Evolutionary conservation across 331 rosid genomes (phyloP), one percentile per base, ranked within the genome.

Genomic region (Ulmus americana): DNA sequence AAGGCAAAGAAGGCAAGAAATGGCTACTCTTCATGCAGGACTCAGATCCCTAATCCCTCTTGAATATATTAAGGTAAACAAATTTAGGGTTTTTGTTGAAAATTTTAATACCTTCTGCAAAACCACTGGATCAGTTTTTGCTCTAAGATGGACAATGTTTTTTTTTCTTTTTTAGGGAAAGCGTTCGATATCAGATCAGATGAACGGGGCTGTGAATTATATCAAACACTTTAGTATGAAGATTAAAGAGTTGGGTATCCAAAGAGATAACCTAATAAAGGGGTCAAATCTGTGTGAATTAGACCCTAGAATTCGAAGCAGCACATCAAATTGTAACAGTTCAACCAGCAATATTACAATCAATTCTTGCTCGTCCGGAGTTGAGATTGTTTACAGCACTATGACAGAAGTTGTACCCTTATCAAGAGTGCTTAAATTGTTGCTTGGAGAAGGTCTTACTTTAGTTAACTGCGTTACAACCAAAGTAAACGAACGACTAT

Each of bases 1-100:
- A 73, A 85, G 75, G 74, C 79, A 81, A 76, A 75, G 95, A 70
- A 88, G 95, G 75, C 78, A 83, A 81, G 89, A 81, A 72, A 88
- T 88, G 95, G 71, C 87, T 40, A 39, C 81, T 48, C 84, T 76
- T 35, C 65, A 70, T 68, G 56, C 79, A 35, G 71, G 82, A 10
- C 95, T 88, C 46, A 77, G 95, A 85, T 81, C 91, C 68, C 72
- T 52, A 46, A 81, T 85, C 62, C 95, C 95, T 71, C 78, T 62
- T 73, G 74, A 85, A 48, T 79, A 61, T 74, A 71, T 84, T 79
- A 85, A 80, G 91, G 95, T 85, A 61, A 40, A 69, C 18, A 38
- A 11, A 5, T 47, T 4, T 28, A 3, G 35, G 35, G 35, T 28
- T 28, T 2, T 2, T 28, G 35, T 28, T 28, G 35, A 28, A 2